Evolutionary conservation across 2,329 filamentous ascomycete species (phyloP).

Genomic region (Fusarium staphyleae): DNA sequence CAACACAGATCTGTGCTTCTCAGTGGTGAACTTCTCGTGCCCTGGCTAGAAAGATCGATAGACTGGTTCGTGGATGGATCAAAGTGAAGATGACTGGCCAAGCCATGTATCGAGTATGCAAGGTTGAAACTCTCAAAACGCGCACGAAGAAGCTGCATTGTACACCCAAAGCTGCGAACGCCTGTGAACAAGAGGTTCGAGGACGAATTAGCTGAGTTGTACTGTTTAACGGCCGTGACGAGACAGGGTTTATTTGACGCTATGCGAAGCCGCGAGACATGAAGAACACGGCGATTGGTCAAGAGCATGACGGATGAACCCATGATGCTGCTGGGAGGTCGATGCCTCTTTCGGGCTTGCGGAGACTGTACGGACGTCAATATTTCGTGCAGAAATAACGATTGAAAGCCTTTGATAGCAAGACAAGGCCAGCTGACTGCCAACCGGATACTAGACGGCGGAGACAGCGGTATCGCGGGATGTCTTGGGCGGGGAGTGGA

Average conservation of each 20-base stretch:
- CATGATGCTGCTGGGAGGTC: constrained; percentile 11
- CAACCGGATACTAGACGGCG: constrained; percentile 13
- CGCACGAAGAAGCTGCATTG: constrained; percentile 3
- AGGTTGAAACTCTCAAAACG: constrained; percentile 19
- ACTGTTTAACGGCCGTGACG: constrained; percentile 10
- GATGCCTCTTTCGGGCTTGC: constrained; percentile 4
- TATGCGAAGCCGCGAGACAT: constrained; percentile 8
- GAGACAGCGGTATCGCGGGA: constrained; percentile 28
- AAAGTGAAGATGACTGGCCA: constrained; percentile 7
- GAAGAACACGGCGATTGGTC: constrained; percentile 17
- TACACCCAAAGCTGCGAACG: constrained; percentile 24
- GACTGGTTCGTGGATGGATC: constrained; percentile 16
- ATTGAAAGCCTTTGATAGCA: background rate
- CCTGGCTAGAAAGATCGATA: constrained; percentile 4
- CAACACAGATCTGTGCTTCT: constrained; percentile 5
- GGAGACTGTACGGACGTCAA: constrained; percentile 18
- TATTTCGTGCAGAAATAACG: background rate
- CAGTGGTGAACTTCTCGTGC: constrained; percentile 12
- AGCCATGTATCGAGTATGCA: background rate
- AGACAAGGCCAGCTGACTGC: constrained; percentile 1
- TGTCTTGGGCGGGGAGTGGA: constrained; percentile 25
- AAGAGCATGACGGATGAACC: constrained; percentile 14
- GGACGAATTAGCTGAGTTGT: constrained; percentile 10
- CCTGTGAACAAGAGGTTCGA: constrained; percentile 16
- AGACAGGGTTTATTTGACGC: constrained; percentile 21